These are phyloP conservation scores for Elsinoe australis DNA, from an alignment of 2,329 filamentous ascomycete species.

Conservation along the genomic window DNA sequence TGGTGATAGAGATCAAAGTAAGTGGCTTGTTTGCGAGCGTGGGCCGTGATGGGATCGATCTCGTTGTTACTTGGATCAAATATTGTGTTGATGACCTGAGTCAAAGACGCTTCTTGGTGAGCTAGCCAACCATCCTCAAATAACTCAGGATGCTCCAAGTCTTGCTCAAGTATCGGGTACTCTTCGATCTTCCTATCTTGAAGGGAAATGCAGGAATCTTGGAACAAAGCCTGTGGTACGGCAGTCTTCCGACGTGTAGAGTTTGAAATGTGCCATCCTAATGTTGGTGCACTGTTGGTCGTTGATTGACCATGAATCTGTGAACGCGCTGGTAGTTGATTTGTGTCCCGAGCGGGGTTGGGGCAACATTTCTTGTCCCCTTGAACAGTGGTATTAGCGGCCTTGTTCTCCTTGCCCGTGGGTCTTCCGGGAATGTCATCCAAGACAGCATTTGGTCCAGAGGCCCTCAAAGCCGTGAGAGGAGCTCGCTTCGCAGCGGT, in stretches of 20 bases:
- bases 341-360: too few relatives aligned
- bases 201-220: too few relatives aligned
- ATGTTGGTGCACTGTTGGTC: too few relatives aligned
- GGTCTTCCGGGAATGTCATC: conserved; percentile 8
- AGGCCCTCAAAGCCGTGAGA: conserved; percentile 25
- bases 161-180: conserved; percentile 45
- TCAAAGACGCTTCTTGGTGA: conserved; percentile 54
- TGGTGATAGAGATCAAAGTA: conserved; percentile 50
- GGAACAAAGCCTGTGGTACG: too few relatives aligned
- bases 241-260: too few relatives aligned
- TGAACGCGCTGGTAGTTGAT: too few relatives aligned
- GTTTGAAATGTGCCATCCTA: too few relatives aligned
- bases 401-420: conserved; percentile 12
- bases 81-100: conserved; percentile 52
- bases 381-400: too few relatives aligned
- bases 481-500: conserved; percentile 28
- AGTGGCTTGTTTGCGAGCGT: conserved; percentile 35
- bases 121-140: conserved; percentile 58
- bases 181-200: too few relatives aligned
- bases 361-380: too few relatives aligned
- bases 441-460: background rate
- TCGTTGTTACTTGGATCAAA: conserved; percentile 38
- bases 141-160: conserved; percentile 49
- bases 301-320: too few relatives aligned
- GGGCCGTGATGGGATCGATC: conserved; percentile 10